These are phyloP conservation scores for Porcisia deanei DNA, from an alignment of 208 protist species.

Conservation along the genomic window DNA sequence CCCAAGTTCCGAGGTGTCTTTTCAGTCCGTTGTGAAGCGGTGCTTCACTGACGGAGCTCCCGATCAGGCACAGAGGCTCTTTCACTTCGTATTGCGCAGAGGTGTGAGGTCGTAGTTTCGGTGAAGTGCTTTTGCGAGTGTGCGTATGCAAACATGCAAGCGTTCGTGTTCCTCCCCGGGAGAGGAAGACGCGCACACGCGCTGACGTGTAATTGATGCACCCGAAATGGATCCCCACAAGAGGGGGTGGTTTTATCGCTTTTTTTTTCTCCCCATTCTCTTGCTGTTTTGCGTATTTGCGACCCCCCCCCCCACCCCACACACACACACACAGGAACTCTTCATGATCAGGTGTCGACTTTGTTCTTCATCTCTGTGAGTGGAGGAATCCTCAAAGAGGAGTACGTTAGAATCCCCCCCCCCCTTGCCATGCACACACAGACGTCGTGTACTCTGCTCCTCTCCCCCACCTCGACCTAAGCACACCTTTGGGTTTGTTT, in stretches of 20 bases:
- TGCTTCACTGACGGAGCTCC: conserved; percentile 66
- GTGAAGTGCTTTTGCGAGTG: neutral
- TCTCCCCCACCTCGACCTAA: too few relatives aligned
- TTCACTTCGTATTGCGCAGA: conserved; percentile 44
- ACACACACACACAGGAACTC: neutral
- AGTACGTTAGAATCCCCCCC: neutral
- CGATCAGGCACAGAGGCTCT: conserved; percentile 56
- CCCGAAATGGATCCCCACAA: too few relatives aligned
- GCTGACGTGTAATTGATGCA: too few relatives aligned
- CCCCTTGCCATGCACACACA: neutral
- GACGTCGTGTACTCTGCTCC: too few relatives aligned
- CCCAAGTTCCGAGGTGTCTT: conserved; percentile 70
- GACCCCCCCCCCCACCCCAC: too few relatives aligned
- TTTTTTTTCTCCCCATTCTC: neutral
- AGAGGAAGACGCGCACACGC: neutral
- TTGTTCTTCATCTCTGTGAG: neutral
- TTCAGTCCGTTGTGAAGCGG: conserved; percentile 68
- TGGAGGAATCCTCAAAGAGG: neutral
- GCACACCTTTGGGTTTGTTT: too few relatives aligned
- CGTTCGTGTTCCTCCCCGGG: neutral
- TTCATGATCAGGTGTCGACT: neutral
- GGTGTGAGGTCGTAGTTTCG: conserved; percentile 23
- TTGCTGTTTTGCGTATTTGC: neutral
- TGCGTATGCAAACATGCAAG: neutral
- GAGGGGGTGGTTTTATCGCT: neutral